Evolutionary conservation across 2,329 filamentous ascomycete species (phyloP).

Genomic region (Fusarium torulosum): DNA sequence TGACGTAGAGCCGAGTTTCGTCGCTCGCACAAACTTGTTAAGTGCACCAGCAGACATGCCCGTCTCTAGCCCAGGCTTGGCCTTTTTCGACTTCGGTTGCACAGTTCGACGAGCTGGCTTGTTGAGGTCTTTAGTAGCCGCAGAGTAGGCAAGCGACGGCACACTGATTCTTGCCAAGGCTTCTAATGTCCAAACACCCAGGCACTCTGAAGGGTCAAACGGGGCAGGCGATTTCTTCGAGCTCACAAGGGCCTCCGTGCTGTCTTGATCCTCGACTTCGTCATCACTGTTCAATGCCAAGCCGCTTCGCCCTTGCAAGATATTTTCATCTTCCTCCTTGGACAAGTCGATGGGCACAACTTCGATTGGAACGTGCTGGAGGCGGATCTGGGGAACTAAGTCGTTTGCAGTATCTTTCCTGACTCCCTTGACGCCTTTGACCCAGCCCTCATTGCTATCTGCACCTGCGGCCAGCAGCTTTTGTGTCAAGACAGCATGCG

Average conservation of each 20-base stretch:
- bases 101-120: conserved; percentile 28
- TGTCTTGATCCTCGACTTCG: conserved; percentile 64
- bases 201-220: conserved; percentile 75
- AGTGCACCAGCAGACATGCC: conserved; percentile 51
- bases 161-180: conserved; percentile 47
- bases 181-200: conserved; percentile 56
- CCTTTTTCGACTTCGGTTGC: conserved; percentile 29
- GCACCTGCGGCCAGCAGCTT: conserved; percentile 57
- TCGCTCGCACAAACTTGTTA: conserved; percentile 57
- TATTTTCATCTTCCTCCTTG: conserved; percentile 74
- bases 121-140: conserved; percentile 19
- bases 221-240: conserved; percentile 13
- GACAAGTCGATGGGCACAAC: conserved; percentile 83
- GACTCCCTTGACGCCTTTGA: conserved; percentile 75
- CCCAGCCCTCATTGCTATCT: conserved; percentile 59
- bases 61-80: conserved; percentile 35
- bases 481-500: conserved; percentile 78
- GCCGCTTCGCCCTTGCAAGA: conserved; percentile 63
- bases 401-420: conserved; percentile 81
- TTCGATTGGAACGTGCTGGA: conserved; percentile 81
- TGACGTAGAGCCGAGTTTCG: conserved; percentile 49
- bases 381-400: conserved; percentile 78
- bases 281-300: conserved; percentile 76
- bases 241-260: conserved; percentile 21
- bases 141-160: conserved; percentile 48